phyloP scores from a whole-genome alignment of 1,139 yeast species.

The Candida sanyaensis region DNA sequence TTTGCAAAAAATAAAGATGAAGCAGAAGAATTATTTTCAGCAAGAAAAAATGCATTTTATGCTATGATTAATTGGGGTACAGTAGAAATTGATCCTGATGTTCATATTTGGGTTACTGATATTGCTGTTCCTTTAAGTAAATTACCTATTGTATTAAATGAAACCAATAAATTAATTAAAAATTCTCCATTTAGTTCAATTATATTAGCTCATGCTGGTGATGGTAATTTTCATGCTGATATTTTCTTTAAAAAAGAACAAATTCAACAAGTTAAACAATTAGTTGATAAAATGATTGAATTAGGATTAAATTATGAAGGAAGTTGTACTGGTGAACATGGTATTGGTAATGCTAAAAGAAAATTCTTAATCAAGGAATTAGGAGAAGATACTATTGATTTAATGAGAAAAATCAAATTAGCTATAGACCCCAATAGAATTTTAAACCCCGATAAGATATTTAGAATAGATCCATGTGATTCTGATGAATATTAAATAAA shows the following conservation, averaged over 20 bases:
- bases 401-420: conserved; percentile 57
- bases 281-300: conserved; percentile 40
- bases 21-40: conserved; percentile 42
- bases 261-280: conserved; percentile 28
- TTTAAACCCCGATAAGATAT: conserved; percentile 61
- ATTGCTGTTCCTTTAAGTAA: conserved; percentile 84
- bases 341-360: conserved; percentile 61
- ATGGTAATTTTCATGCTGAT: conserved; percentile 86
- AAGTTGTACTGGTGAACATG: conserved; percentile 67
- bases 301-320: conserved; percentile 53
- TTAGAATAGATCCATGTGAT: conserved; percentile 58
- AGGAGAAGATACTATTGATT: conserved; percentile 50
- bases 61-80: conserved; percentile 45
- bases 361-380: conserved; percentile 49
- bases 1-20: conserved; percentile 38
- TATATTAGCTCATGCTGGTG: conserved; percentile 83
- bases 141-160: conserved; percentile 59
- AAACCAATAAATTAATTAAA: conserved; percentile 58
- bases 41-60: conserved; percentile 48
- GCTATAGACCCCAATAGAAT: conserved; percentile 58
- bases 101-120: conserved; percentile 49
- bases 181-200: conserved; percentile 57
- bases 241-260: conserved; percentile 61
- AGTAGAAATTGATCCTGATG: conserved; percentile 43
- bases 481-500: conserved; percentile 22